Percentiles rank a stretch among this genome's conserved stretches.
These are phyloP conservation scores for Neopestalotiopsis rosae DNA, from an alignment of 2,329 filamentous ascomycete genomes.

Conservation along the genomic window DNA sequence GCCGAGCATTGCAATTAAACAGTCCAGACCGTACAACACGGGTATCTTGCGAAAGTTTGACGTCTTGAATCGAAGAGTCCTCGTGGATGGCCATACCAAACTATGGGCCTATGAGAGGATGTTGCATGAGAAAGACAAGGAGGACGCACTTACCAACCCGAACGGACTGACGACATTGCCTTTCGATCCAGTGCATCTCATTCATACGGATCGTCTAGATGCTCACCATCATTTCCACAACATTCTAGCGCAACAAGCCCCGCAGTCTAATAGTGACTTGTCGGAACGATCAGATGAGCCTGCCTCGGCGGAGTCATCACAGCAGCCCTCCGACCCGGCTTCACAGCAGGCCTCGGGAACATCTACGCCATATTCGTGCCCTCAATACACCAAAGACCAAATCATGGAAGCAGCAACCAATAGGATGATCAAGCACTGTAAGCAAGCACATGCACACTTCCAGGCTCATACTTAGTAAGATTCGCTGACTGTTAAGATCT, in stretches of 20 bases:
- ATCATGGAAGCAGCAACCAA: no score
- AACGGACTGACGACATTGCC: neutral
- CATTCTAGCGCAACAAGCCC: neutral
- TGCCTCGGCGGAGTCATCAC: no score
- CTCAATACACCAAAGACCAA: no score
- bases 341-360: no score
- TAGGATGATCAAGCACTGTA: no score
- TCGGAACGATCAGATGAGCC: no score
- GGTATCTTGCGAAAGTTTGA: neutral
- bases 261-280: no score
- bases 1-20: neutral
- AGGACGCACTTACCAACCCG: neutral
- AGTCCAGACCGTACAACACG: neutral
- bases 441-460: no score
- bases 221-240: neutral
- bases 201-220: neutral
- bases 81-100: neutral
- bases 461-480: no score
- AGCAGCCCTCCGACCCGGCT: no score
- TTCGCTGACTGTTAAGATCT: no score
- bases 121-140: neutral
- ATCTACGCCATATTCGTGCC: no score
- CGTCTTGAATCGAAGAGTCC: neutral
- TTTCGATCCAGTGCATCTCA: neutral
- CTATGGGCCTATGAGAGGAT: neutral